A percentile compares a stretch with the other conserved stretches of the same genome.
Evolutionary conservation across 495 filamentous ascomycete genomes (phyloP).

Genomic region (Penicillium robsamsonii): DNA sequence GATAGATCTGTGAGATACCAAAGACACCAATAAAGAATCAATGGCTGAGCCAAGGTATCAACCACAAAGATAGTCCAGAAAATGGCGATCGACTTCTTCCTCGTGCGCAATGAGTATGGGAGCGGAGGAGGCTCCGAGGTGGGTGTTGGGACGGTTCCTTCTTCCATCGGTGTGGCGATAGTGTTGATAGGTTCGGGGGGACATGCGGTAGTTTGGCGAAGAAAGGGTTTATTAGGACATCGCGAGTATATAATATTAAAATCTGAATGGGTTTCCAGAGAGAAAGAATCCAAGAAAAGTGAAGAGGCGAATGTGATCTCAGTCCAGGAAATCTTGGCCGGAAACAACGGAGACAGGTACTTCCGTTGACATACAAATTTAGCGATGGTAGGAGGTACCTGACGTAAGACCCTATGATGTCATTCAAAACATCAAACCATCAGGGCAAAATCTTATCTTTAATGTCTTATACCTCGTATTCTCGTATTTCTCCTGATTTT

Average conservation of each 20-base stretch:
- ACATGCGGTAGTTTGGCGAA: neutral
- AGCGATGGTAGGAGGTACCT: slow-evolving; percentile 20
- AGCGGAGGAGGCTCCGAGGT: slow-evolving; percentile 49
- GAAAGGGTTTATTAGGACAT: slow-evolving; percentile 16
- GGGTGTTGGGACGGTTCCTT: slow-evolving; percentile 24
- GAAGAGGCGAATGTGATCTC: neutral
- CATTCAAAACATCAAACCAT: slow-evolving; percentile 14
- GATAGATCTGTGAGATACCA: slow-evolving; percentile 56
- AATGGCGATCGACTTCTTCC: slow-evolving; percentile 53
- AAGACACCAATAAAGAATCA: slow-evolving; percentile 56
- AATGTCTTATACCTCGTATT: neutral
- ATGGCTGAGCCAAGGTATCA: slow-evolving; percentile 53
- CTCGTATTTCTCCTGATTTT: neutral
- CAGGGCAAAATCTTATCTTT: neutral
- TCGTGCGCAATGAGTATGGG: slow-evolving; percentile 53
- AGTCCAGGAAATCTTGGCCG: slow-evolving; percentile 12
- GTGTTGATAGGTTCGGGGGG: slow-evolving; percentile 1
- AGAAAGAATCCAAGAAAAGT: neutral
- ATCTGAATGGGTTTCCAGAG: slow-evolving; percentile 3
- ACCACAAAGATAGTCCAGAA: slow-evolving; percentile 59
- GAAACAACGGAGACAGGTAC: slow-evolving; percentile 31
- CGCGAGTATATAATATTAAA: neutral
- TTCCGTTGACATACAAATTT: slow-evolving; percentile 17
- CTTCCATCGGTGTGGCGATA: slow-evolving; percentile 37
- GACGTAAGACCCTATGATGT: slow-evolving; percentile 28